Evolutionary conservation across 148 eudicot genomes (phyloP).

Genomic region (Limonium bicolor): DNA sequence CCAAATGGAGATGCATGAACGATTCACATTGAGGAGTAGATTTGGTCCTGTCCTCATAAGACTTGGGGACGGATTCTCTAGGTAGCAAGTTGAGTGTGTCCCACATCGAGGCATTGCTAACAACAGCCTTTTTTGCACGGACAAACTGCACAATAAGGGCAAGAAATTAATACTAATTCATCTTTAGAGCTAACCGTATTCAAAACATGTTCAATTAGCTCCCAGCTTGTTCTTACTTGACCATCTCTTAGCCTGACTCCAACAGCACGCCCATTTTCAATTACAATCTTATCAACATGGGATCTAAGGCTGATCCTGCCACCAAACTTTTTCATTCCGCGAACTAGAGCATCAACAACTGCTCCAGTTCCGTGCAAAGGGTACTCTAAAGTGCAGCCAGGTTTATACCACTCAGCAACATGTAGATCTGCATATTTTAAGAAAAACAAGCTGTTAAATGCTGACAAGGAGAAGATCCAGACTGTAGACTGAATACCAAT

Average conservation of each 20-base stretch:
- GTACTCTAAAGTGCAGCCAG: slow-evolving; percentile 82
- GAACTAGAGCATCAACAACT: slow-evolving; percentile 74
- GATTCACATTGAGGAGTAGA: slow-evolving; percentile 92
- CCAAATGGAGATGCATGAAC: slow-evolving; percentile 97
- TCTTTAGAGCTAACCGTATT: too few species aligned
- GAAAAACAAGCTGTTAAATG: too few species aligned
- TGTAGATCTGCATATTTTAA: slow-evolving; percentile 73
- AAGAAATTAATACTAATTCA: background rate
- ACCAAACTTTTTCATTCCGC: slow-evolving; percentile 76
- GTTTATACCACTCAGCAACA: slow-evolving; percentile 99
- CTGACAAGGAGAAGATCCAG: too few species aligned
- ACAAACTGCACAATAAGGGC: slow-evolving; percentile 44
- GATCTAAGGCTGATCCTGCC: slow-evolving; percentile 71
- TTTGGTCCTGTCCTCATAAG: slow-evolving; percentile 40
- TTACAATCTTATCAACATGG: slow-evolving; percentile 71
- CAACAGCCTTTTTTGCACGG: slow-evolving; percentile 92
- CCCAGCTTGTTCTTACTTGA: slow-evolving; percentile 55
- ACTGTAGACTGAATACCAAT: too few species aligned
- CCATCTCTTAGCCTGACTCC: slow-evolving; percentile 84
- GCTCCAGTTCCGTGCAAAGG: slow-evolving; percentile 93
- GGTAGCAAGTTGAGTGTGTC: slow-evolving; percentile 76
- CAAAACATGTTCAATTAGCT: too few species aligned
- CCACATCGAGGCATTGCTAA: slow-evolving; percentile 99
- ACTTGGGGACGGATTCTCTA: slow-evolving; percentile 46
- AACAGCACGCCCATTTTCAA: slow-evolving; percentile 85